Evolutionary conservation across 305 asterid genomes (phyloP).

Genomic region (Rubia peregrina): DNA sequence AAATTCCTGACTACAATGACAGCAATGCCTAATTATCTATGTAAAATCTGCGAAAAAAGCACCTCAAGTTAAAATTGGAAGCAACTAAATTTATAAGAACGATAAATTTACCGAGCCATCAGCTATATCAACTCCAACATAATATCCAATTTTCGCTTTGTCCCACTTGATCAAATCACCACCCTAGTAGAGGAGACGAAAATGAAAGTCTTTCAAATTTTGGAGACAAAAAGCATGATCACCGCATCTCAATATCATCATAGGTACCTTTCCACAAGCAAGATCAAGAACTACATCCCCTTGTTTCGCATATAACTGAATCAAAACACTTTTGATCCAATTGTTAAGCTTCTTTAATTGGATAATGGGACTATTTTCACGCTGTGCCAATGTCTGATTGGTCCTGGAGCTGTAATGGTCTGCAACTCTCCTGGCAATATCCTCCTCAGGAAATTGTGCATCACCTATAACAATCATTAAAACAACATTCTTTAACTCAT

Average conservation of each 20-base stretch:
- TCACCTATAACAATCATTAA: conserved; percentile 36
- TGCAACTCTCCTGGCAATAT: conserved; percentile 82
- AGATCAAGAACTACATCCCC: conserved; percentile 95
- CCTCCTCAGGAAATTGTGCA: conserved; percentile 46
- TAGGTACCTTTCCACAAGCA: conserved; percentile 87
- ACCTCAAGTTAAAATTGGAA: not conserved
- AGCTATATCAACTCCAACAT: conserved; percentile 89
- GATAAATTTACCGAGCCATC: conserved; percentile 71
- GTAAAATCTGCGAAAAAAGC: not conserved
- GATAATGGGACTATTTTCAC: conserved; percentile 42
- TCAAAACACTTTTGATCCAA: conserved; percentile 85
- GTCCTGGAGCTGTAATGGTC: conserved; percentile 96
- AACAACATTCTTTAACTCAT: not conserved
- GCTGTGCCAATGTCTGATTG: conserved; percentile 83
- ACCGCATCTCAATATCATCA: not conserved
- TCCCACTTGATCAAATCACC: conserved; percentile 99
- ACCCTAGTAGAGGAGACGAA: conserved; percentile 42
- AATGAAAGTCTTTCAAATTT: not conserved
- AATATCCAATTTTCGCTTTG: conserved; percentile 85
- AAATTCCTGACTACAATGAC: not conserved
- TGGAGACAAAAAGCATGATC: not conserved
- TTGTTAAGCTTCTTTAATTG: conserved; percentile 46
- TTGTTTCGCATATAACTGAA: conserved; percentile 67
- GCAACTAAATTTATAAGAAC: conserved; percentile 18
- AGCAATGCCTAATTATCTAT: not conserved